Evolutionary conservation across 2,329 filamentous ascomycete species (phyloP), one percentile per base, ranked within the genome.

Genomic region (Colletotrichum sp.): DNA sequence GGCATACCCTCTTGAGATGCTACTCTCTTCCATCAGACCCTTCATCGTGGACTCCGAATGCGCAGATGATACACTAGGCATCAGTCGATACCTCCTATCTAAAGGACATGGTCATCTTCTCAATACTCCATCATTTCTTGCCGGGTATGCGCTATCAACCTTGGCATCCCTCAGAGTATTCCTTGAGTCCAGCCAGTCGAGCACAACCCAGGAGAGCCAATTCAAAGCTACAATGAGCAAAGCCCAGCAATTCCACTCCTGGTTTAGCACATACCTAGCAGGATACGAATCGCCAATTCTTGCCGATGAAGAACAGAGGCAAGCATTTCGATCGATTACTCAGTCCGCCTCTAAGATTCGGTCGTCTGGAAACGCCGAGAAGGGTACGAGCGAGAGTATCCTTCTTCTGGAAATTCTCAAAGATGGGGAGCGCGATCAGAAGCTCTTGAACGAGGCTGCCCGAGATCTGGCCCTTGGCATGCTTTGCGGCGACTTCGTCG

Each of bases 1-100:
- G 55, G 94, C 94, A 0, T 99, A 99, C 81, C 95, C 95, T 13
- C 84, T 98, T 16, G 95, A 99, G 83, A 97, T 98, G 95, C 89
- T 98, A 1, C 88, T 99, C 3, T 95, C 96, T 80, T 93, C 94
- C 2, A 88, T 98, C 24, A 90, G 94, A 12, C 92, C 93, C 0
- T 98, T 96, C 79, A 87, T 99, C 8, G 93, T 93, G 2, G 94
- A 99, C 79, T 90, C 93, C 0, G 94, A 98, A 81, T 99, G 96
- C 83, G 95, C 96, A 12, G 95, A 98, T 81, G 97, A 99, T 86
- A 93, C 95, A 2, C 89, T 99, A 60, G 96, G 96, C 0, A 91
- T 99, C 39, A 92, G 95, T 76, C 94, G 95, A 83, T 98, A 98
- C 84, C 89, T 99, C 2, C 88, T 99, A 16, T 87, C 91, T 8